phyloP scores from a whole-genome alignment of 2,329 filamentous ascomycete species.

The Drechslera avenae region DNA sequence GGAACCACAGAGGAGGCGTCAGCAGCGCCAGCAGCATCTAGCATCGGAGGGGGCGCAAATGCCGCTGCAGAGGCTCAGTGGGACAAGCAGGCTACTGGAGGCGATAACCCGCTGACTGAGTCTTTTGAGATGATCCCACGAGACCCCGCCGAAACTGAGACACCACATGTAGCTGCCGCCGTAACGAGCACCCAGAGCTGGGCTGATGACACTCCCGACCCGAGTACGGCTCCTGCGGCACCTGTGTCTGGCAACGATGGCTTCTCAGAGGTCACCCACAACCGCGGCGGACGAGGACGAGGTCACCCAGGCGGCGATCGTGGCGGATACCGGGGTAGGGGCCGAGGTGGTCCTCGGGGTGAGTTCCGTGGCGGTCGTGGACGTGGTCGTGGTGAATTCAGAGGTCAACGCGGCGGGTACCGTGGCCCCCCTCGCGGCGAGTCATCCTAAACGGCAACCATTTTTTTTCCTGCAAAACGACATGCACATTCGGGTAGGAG shows the following conservation, averaged over 20 bases:
- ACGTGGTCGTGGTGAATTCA: slow-evolving; percentile 51
- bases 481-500: background rate
- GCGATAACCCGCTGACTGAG: slow-evolving; percentile 62
- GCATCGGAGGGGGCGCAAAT: slow-evolving; percentile 53
- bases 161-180: slow-evolving; percentile 56
- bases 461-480: slow-evolving; percentile 11
- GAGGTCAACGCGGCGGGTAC: slow-evolving; percentile 51
- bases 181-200: slow-evolving; percentile 75
- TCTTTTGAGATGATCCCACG: slow-evolving; percentile 78
- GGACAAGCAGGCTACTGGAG: slow-evolving; percentile 60
- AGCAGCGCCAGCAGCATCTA: slow-evolving; percentile 44
- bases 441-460: slow-evolving; percentile 21
- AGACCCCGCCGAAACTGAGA: slow-evolving; percentile 75
- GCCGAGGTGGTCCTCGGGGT: slow-evolving; percentile 50
- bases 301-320: slow-evolving; percentile 52
- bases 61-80: slow-evolving; percentile 68
- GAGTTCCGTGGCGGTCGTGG: slow-evolving; percentile 49
- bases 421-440: slow-evolving; percentile 38
- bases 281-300: slow-evolving; percentile 57
- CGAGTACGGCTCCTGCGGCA: slow-evolving; percentile 33
- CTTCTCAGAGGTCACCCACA: slow-evolving; percentile 69
- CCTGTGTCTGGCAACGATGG: slow-evolving; percentile 61
- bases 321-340: slow-evolving; percentile 62
- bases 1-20: slow-evolving; percentile 33
- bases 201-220: slow-evolving; percentile 72